Conservation (phyloP, 345 rosid species). For the Arabidopsis thaliana region TAIR10.1 NC_003076.8:2387001-2387500, state of each 20-base stretch:
- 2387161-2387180: conserved; percentile 26
- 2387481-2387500: not conserved
- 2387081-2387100: conserved; percentile 62
- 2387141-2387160: conserved; percentile 62
- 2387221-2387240: not conserved
- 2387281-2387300: conserved; percentile 16
- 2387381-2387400: too few relatives aligned
- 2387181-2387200: conserved; percentile 13
- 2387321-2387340: conserved; percentile 17
- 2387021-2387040: conserved; percentile 54
- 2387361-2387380: conserved; percentile 17
- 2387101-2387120: conserved; percentile 59
- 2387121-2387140: conserved; percentile 66
- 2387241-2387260: conserved; percentile 5
- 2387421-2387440: conserved; percentile 22
- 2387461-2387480: not conserved
- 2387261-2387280: conserved; percentile 6
- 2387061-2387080: conserved; percentile 76
- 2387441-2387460: not conserved
- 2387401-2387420: too few relatives aligned
- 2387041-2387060: conserved; percentile 88
- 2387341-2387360: conserved; percentile 21
- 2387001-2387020: conserved; percentile 54
- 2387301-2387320: conserved; percentile 18
- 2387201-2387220: conserved; percentile 25